Evolutionary conservation across 139 green algal genomes (phyloP), one percentile per base, ranked within the genome.

Genomic region (Chlamydomonas asymmetrica): DNA sequence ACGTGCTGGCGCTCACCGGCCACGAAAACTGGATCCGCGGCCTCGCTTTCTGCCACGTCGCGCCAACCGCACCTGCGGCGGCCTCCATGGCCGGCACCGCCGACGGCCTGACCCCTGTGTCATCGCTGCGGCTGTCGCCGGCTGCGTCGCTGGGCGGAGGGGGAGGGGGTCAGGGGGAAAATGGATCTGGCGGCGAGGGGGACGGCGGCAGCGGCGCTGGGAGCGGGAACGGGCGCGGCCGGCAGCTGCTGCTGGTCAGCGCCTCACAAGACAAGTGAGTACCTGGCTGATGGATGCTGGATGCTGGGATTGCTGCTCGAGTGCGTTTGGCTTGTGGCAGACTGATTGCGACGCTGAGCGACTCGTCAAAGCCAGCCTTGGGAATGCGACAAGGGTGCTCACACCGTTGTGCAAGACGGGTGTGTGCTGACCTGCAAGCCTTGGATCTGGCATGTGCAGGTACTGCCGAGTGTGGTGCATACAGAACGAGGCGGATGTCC

Each of bases 101-200:
- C 35, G 65, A 40, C 32, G 48, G n/a, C 43, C 62, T 13, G 29
- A 48, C 45, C 39, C 43, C 54, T 34, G 23, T 63, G 63, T 27
- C 5, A 38, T 70, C 71, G 31, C 76, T 79, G 71, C 63, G 98
- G 62, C 89, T 98, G 80, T 81, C 98, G 40, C 95, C 95, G 8
- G 95, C 81, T 60, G 94, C 89, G 0, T 94, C 90, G 3, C 93
- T 98, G 80, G 96, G 98, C 80, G 91, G 90, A 64, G 93, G 80
- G 3, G 80, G 4, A 4, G 50, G n/a, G 9, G 60, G 38, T 38
- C 16, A 0, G 4, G 63, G 48, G 54, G 27, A 1, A 2, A 43
- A 1, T 37, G 2, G 35, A 13, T 16, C 22, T 18, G 31, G 35
- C 6, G n/a, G 38, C 7, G 38, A 39, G 7, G 9, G 54, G 9